Percentiles rank a stretch among this genome's conserved stretches.
Evolutionary conservation across 768 basidiomycete species (phyloP).

Genomic region (Trametes cinnabarina): DNA sequence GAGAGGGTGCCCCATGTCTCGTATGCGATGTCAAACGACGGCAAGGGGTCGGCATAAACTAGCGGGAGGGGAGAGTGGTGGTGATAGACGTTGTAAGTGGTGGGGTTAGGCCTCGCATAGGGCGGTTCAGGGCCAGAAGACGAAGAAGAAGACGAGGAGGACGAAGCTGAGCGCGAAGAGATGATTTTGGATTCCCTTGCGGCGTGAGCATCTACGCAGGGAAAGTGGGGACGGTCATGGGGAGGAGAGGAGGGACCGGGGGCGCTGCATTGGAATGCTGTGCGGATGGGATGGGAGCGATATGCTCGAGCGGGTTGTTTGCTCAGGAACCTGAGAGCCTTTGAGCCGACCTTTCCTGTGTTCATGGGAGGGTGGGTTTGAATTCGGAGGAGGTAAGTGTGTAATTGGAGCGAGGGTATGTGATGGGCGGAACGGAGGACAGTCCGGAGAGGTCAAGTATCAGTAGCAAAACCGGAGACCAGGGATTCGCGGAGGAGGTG

Average conservation of each 20-base stretch:
- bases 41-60: conserved; percentile 54
- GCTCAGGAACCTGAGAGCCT: conserved; percentile 7
- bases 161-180: conserved; percentile 24
- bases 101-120: conserved; percentile 76
- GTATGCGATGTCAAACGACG: conserved; percentile 86
- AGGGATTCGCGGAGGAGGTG: not conserved
- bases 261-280: conserved; percentile 13
- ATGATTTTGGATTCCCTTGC: conserved; percentile 58
- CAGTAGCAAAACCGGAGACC: not conserved
- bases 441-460: no score
- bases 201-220: conserved; percentile 84
- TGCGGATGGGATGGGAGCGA: conserved; percentile 9
- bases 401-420: not conserved
- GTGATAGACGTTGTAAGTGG: conserved; percentile 68
- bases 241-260: conserved; percentile 9
- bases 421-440: no score
- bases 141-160: conserved; percentile 23
- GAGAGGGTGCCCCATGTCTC: conserved; percentile 97
- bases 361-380: conserved; percentile 6
- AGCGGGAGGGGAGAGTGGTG: conserved; percentile 63
- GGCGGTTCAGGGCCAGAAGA: conserved; percentile 74
- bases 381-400: not conserved
- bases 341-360: not conserved
- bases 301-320: not conserved
- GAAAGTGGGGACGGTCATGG: conserved; percentile 41